Evolutionary conservation across 352 stramenopile species (phyloP).

Genomic region (Pythium brassicae): DNA sequence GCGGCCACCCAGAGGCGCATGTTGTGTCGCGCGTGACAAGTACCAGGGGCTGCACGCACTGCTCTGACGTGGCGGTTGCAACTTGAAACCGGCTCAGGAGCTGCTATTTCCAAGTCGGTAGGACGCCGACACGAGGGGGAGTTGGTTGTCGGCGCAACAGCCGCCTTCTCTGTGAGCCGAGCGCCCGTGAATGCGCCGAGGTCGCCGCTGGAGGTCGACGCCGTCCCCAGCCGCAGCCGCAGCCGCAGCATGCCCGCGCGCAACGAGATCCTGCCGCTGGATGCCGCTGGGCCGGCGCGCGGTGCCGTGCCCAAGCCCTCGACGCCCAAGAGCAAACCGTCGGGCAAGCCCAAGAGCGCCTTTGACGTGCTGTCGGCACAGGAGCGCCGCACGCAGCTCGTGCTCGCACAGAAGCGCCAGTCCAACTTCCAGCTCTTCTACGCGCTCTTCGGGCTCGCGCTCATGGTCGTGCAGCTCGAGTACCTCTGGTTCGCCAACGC

Average conservation of each 20-base stretch:
- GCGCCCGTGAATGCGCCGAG: neutral
- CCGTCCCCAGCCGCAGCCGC: neutral
- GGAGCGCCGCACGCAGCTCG: conserved; percentile 47
- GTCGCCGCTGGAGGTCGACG: neutral
- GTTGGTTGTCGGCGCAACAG: no score
- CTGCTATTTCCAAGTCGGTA: no score
- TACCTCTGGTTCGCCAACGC: conserved; percentile 72
- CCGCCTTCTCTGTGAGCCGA: no score
- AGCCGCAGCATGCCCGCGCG: conserved; percentile 32
- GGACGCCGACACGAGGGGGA: no score
- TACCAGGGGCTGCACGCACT: no score
- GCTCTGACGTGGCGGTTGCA: no score
- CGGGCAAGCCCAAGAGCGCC: conserved; percentile 20
- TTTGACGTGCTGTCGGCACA: conserved; percentile 35
- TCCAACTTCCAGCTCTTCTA: conserved; percentile 71
- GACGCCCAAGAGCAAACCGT: neutral
- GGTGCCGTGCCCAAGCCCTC: conserved; percentile 10
- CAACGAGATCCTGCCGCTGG: conserved; percentile 66
- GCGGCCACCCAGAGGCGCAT: no score
- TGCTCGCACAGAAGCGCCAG: conserved; percentile 38
- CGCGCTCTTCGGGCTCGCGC: conserved; percentile 49
- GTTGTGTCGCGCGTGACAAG: no score
- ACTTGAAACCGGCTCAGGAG: no score
- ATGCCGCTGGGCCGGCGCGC: conserved; percentile 3
- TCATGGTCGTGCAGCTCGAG: conserved; percentile 78